A percentile compares a stretch with the other conserved stretches of the same genome.
Conservation (phyloP, 2,329 filamentous ascomycete species). For the Atkinsonella hypoxylon region DNA sequence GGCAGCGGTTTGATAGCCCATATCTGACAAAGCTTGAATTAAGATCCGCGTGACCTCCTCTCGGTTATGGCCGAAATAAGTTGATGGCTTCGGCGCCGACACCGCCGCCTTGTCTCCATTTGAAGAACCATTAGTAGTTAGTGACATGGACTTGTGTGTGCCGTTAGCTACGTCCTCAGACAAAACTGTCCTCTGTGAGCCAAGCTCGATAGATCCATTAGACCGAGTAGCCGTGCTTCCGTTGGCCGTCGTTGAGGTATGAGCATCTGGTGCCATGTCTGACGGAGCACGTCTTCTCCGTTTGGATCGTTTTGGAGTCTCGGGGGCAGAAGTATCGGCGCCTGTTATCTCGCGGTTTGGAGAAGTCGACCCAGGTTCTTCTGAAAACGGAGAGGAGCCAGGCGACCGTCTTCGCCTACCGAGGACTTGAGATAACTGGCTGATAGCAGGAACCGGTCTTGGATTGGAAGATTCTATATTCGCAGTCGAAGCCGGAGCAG, state of each 20-base stretch:
- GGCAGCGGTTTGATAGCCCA: slow-evolving; percentile 76
- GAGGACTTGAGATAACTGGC: slow-evolving; percentile 28
- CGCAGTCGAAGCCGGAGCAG: slow-evolving; percentile 21
- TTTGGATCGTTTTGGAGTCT: slow-evolving; percentile 20
- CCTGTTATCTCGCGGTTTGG: slow-evolving; percentile 12
- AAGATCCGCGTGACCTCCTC: slow-evolving; percentile 89
- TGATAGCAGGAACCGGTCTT: slow-evolving; percentile 13
- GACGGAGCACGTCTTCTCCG: slow-evolving; percentile 42
- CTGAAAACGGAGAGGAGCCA: slow-evolving; percentile 25
- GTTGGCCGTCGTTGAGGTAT: slow-evolving; percentile 39
- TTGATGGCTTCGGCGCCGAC: slow-evolving; percentile 12
- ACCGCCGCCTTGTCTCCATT: slow-evolving; percentile 16
- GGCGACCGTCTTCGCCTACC: slow-evolving; percentile 43
- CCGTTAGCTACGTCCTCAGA: slow-evolving; percentile 31
- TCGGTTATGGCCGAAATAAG: slow-evolving; percentile 75
- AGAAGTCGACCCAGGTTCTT: slow-evolving; percentile 14
- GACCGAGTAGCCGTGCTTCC: slow-evolving; percentile 31
- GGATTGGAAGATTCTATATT: slow-evolving; percentile 29
- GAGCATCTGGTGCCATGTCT: slow-evolving; percentile 53
- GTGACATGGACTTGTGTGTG: slow-evolving; percentile 28
- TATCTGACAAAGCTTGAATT: slow-evolving; percentile 79
- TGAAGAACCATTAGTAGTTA: slow-evolving; percentile 42
- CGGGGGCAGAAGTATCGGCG: slow-evolving; percentile 8
- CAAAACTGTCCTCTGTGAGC: slow-evolving; percentile 12
- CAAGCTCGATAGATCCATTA: slow-evolving; percentile 30